Percentiles rank a stretch among this genome's conserved stretches.
Conservation (phyloP, 495 filamentous ascomycete genomes). For the Penicillium lividum region DNA sequence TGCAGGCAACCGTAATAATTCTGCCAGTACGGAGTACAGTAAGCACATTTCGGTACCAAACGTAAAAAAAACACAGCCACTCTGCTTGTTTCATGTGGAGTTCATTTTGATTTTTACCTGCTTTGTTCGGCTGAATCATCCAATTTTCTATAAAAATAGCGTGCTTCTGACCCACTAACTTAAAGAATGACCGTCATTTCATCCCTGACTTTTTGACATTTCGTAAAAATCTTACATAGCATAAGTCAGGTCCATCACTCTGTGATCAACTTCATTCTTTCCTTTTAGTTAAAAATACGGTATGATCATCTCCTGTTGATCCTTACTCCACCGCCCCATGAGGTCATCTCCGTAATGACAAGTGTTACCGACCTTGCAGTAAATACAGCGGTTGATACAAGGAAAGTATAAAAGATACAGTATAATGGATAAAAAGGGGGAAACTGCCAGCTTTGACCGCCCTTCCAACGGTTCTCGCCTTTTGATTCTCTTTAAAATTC, state of each 20-base stretch:
- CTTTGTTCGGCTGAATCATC: constrained; percentile 5
- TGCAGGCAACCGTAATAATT: background rate
- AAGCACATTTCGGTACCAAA: constrained; percentile 1
- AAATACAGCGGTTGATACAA: background rate
- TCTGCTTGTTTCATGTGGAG: constrained; percentile 1
- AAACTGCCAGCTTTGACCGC: background rate
- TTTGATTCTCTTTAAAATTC: background rate
- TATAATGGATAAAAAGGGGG: background rate
- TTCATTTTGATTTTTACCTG: background rate
- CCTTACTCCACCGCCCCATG: background rate
- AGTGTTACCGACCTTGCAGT: too few species aligned
- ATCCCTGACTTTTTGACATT: too few species aligned
- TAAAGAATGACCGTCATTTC: too few species aligned
- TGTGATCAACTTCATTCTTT: background rate
- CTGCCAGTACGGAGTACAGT: background rate
- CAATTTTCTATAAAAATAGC: background rate
- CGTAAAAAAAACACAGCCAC: constrained; percentile 1
- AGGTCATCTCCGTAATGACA: background rate
- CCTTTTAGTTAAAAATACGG: background rate
- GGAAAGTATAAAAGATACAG: background rate
- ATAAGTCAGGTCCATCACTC: background rate
- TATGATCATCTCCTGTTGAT: background rate
- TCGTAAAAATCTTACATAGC: too few species aligned
- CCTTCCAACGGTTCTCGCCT: background rate
- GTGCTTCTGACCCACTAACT: background rate